phyloP scores from a whole-genome alignment of 208 protist genomes.

The Tritrichomonas musculus region DNA sequence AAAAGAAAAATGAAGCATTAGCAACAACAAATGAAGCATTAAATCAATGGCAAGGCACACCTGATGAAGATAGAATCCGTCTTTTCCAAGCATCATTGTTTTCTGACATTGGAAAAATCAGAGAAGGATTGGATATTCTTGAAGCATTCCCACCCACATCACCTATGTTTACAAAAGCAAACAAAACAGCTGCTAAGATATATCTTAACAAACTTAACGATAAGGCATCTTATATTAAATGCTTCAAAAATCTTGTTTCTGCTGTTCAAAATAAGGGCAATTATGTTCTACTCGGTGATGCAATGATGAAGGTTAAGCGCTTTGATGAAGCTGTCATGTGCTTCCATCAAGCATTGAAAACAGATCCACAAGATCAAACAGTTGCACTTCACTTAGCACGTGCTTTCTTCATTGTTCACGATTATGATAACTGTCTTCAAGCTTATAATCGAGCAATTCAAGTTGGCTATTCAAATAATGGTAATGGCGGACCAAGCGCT shows the following conservation, averaged over 20 bases:
- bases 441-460: neutral
- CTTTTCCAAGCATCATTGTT: neutral
- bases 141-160: neutral
- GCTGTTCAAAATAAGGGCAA: neutral
- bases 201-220: neutral
- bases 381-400: neutral
- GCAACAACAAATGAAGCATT: neutral
- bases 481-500: no score
- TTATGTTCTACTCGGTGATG: neutral
- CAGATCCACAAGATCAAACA: neutral
- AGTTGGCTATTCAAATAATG: neutral
- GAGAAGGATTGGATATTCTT: neutral
- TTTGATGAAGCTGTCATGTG: neutral
- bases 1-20: neutral
- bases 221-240: constrained; percentile 6
- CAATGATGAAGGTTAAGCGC: neutral
- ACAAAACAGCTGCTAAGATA: neutral
- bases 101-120: neutral
- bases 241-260: neutral
- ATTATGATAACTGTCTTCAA: neutral
- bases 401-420: neutral
- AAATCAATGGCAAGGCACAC: neutral
- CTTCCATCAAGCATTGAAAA: neutral
- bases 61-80: neutral
- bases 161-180: neutral